These are phyloP conservation scores for Flaveria bidentis DNA, from an alignment of 129 eudicot genomes.

Conservation along the genomic window DNA sequence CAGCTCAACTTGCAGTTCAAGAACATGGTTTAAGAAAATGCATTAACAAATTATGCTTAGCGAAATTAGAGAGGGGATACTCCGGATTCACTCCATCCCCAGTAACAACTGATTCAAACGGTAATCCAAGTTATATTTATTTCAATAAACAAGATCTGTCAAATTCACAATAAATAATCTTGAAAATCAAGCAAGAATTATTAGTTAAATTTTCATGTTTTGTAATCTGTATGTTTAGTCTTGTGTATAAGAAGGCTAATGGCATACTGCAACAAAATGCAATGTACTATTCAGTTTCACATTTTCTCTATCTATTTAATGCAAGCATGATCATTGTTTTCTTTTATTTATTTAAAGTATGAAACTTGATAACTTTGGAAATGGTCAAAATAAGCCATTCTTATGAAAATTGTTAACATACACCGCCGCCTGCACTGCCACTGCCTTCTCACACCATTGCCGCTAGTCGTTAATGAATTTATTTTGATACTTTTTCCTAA, in stretches of 20 bases:
- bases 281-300: not conserved
- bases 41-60: constrained; percentile 44
- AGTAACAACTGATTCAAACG: constrained; percentile 33
- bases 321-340: too few species aligned
- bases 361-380: not conserved
- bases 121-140: constrained; percentile 43
- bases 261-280: not conserved
- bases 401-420: not conserved
- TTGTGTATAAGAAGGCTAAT: not conserved
- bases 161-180: not conserved
- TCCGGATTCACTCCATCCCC: constrained; percentile 50
- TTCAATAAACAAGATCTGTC: constrained; percentile 38
- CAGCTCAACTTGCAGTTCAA: constrained; percentile 48
- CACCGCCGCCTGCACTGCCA: too few species aligned
- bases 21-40: constrained; percentile 40
- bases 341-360: too few species aligned
- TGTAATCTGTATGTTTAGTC: not conserved
- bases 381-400: not conserved
- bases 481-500: not conserved
- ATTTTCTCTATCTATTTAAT: not conserved
- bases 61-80: constrained; percentile 43
- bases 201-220: not conserved
- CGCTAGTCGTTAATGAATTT: not conserved
- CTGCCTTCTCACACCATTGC: not conserved
- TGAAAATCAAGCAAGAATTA: not conserved